Conservation (phyloP, 495 filamentous ascomycete species). For the Penicillium robsamsonii region DNA sequence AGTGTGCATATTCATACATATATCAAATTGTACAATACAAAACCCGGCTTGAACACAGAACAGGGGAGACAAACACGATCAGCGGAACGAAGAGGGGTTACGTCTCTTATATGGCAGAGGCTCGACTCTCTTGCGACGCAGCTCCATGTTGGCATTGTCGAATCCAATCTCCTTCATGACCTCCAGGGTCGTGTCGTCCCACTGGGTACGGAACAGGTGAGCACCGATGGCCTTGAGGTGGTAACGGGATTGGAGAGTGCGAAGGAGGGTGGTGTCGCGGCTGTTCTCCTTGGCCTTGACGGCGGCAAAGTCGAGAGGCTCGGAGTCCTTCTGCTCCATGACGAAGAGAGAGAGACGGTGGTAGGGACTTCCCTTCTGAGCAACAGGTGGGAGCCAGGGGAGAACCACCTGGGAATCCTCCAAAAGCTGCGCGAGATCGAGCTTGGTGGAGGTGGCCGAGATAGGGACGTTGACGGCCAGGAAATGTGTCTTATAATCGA, state of each 20-base stretch:
- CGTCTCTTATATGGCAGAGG: conserved; percentile 55
- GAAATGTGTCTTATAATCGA: conserved; percentile 79
- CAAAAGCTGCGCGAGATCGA: conserved; percentile 52
- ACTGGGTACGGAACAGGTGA: conserved; percentile 80
- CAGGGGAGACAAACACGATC: conserved; percentile 17
- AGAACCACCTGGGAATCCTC: conserved; percentile 63
- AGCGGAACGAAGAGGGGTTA: conserved; percentile 48
- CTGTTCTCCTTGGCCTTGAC: conserved; percentile 52
- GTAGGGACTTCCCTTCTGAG: conserved; percentile 88
- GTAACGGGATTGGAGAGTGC: conserved; percentile 67
- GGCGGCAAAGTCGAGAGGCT: conserved; percentile 56
- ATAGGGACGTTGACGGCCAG: conserved; percentile 68
- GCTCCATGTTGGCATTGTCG: conserved; percentile 76
- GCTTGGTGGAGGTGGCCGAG: conserved; percentile 51
- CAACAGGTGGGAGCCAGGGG: conserved; percentile 80
- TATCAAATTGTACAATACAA: conserved; percentile 49
- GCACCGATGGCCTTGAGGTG: conserved; percentile 72
- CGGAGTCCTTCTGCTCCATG: conserved; percentile 68
- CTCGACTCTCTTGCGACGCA: conserved; percentile 69
- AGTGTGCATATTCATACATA: conserved; percentile 51
- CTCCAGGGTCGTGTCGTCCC: conserved; percentile 79
- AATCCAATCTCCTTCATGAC: conserved; percentile 82
- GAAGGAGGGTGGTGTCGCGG: conserved; percentile 67
- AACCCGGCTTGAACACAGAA: conserved; percentile 22
- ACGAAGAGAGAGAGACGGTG: conserved; percentile 84